These are phyloP conservation scores for Conticribra guillardii DNA, from an alignment of 108 stramenopile species.

Conservation along the genomic window DNA sequence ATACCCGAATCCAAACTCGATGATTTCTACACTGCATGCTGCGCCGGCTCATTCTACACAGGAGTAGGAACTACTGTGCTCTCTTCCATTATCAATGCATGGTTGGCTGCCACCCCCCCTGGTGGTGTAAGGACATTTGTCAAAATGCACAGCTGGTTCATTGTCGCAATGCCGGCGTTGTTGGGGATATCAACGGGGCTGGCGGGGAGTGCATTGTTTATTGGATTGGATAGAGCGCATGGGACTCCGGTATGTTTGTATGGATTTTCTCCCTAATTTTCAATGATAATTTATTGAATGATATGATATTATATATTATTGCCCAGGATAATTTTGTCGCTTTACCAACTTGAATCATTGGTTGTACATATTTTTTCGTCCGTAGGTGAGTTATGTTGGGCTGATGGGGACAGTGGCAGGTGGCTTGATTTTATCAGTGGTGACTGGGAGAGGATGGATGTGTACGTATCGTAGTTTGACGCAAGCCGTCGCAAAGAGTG, in stretches of 20 bases:
- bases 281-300: not conserved
- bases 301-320: not conserved
- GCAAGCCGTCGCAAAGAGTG: slow-evolving; percentile 12
- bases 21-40: slow-evolving; percentile 43
- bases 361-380: too few species aligned
- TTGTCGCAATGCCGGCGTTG: slow-evolving; percentile 38
- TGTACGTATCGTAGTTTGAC: slow-evolving; percentile 39
- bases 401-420: slow-evolving; percentile 30
- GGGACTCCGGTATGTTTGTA: slow-evolving; percentile 28
- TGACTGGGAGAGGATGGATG: slow-evolving; percentile 39
- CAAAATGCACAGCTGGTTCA: slow-evolving; percentile 27
- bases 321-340: too few species aligned
- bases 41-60: slow-evolving; percentile 47
- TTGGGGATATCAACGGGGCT: slow-evolving; percentile 35
- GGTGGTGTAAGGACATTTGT: slow-evolving; percentile 46
- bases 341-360: too few species aligned
- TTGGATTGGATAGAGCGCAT: slow-evolving; percentile 39
- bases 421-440: slow-evolving; percentile 15
- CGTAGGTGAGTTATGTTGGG: slow-evolving; percentile 33
- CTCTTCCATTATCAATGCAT: slow-evolving; percentile 41
- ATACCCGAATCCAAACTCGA: slow-evolving; percentile 21
- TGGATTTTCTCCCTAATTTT: not conserved
- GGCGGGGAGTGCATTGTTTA: slow-evolving; percentile 44
- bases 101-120: slow-evolving; percentile 43
- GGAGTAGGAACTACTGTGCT: slow-evolving; percentile 43